Evolutionary conservation across 2,329 filamentous ascomycete genomes (phyloP), one percentile per base, ranked within the genome.

Genomic region (Didymella arachidicola): DNA sequence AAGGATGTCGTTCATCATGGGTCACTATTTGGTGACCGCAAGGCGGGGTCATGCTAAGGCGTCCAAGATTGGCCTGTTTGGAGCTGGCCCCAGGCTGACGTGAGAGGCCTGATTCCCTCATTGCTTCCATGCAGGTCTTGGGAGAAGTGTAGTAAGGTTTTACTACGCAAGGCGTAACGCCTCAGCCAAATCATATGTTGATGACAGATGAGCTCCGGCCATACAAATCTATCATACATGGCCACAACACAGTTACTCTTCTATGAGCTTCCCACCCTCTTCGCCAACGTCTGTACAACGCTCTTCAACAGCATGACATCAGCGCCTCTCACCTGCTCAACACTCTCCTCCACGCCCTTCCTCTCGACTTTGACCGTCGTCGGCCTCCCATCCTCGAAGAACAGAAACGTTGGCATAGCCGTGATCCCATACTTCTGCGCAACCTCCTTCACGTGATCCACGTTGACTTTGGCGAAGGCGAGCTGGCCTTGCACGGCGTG

Each of bases 381-480:
- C 8, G 58, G 50, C 19, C 63, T 53, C 1, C 63, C 65, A 4
- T 61, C 50, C 48, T 63, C 59, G 18, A 70, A 60, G 6, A 69
- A 36, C 14, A 71, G 14, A 41, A 71, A 71, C 1, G 69, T 71
- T 0, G 69, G 69, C 62, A 71, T 70, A 8, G 83, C 82, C 12
- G 75, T 75, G 16, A 85, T 80, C 19, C 77, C 74, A 57, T 82
- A 78, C 39, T 80, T 76, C 44, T 72, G 63, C 16, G 83, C 81
- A 5, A 84, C 74, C 43, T 79, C 75, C 19, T 76, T 73, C 53
- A 81, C 77, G 50, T 79, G 79, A 64, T 85, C 83, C 19, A 84
- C 82, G 55, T 85, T 81, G 42, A 85, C 78, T 72, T 84, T 83
- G 58, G 78, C 77, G 68, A 86, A 85, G n/a, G 74, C 77, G 22